Evolutionary conservation across 345 rosid genomes (phyloP).

Genomic region (Fremontodendron californicum): DNA sequence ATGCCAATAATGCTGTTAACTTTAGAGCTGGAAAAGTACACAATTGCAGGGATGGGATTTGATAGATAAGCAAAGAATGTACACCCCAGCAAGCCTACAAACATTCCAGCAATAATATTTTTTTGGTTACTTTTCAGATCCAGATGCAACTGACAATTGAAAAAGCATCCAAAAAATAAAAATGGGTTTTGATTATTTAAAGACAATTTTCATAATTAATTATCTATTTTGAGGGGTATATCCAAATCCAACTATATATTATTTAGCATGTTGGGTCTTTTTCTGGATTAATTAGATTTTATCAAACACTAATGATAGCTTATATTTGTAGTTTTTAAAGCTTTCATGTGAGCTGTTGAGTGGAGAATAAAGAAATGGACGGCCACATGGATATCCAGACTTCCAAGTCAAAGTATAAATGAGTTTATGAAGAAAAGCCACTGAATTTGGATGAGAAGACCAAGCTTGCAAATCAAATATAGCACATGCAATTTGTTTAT

Average conservation of each 20-base stretch:
- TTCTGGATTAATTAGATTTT: too few species aligned
- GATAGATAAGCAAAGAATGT: not conserved
- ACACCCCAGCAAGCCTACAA: not conserved
- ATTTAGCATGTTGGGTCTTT: too few species aligned
- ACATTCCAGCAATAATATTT: not conserved
- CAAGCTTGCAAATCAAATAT: not conserved
- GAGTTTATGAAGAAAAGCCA: not conserved
- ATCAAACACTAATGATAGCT: too few species aligned
- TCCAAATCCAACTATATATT: too few species aligned
- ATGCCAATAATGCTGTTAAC: not conserved
- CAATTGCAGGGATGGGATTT: too few species aligned
- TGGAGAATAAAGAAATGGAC: not conserved
- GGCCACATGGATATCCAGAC: not conserved
- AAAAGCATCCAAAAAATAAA: not conserved
- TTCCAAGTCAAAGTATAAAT: too few species aligned
- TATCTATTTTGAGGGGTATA: not conserved
- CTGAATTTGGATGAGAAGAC: not conserved
- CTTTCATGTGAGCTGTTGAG: not conserved
- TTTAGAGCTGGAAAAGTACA: not conserved
- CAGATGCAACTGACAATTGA: not conserved
- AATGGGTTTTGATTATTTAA: not conserved
- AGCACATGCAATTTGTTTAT: too few species aligned
- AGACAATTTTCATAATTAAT: not conserved
- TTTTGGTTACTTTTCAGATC: not conserved
- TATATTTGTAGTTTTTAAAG: too few species aligned